These are phyloP conservation scores for Neofusicoccum umdonicola DNA, from an alignment of 2,329 filamentous ascomycete genomes.

Conservation along the genomic window DNA sequence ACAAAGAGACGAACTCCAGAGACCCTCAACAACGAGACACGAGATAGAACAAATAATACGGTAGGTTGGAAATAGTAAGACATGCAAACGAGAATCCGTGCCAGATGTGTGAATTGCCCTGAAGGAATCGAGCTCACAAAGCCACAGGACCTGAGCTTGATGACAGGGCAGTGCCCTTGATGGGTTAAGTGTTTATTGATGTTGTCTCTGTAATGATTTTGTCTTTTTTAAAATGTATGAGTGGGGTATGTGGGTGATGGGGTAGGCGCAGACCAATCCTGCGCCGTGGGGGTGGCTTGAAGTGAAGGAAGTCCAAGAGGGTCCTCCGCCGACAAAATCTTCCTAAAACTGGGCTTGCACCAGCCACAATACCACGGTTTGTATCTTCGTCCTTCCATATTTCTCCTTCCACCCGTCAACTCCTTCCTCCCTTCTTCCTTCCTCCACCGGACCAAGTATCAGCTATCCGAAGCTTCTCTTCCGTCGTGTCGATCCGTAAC, in stretches of 20 bases:
- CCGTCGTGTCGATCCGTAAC: conserved; percentile 10
- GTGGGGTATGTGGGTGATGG: not conserved
- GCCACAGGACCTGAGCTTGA: not conserved
- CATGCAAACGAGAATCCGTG: no score
- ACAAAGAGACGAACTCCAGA: no score
- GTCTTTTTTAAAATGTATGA: not conserved
- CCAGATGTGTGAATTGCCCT: no score
- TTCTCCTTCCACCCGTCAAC: not conserved
- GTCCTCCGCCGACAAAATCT: not conserved
- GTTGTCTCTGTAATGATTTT: not conserved
- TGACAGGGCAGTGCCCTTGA: not conserved
- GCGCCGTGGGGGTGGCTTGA: not conserved
- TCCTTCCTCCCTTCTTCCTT: not conserved
- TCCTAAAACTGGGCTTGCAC: not conserved
- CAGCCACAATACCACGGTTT: not conserved
- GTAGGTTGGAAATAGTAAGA: no score
- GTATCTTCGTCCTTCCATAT: not conserved
- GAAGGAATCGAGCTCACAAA: not conserved
- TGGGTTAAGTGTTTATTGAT: not conserved
- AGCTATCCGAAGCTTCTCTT: not conserved
- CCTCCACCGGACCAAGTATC: not conserved
- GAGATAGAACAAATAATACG: no score
- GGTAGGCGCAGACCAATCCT: not conserved
- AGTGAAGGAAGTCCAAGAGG: not conserved
- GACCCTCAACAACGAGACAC: no score